A percentile compares a stretch with the other conserved stretches of the same genome.
These are phyloP conservation scores for Mortierella sp. DNA, from an alignment of 371 early-diverging fungal genomes.

Conservation along the genomic window DNA sequence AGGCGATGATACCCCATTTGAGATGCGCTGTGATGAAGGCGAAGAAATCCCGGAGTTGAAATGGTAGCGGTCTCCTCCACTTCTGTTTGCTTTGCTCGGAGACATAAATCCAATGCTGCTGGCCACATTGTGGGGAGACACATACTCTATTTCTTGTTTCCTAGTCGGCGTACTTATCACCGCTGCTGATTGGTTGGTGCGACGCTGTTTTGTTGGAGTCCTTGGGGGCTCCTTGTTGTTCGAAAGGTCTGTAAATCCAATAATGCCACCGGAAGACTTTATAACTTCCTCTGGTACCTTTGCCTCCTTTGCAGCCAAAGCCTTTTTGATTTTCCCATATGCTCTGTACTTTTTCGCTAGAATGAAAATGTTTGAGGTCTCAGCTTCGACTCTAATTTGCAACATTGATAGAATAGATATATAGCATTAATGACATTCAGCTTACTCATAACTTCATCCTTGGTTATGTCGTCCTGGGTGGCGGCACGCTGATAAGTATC, in stretches of 20 bases:
- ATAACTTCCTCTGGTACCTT: neutral
- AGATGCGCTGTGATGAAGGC: slow-evolving; percentile 17
- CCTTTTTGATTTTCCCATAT: slow-evolving; percentile 44
- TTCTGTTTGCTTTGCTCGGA: slow-evolving; percentile 16
- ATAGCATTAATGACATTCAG: too few species aligned
- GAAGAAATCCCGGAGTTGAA: slow-evolving; percentile 9
- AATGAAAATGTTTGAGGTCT: neutral
- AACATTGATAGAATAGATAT: neutral
- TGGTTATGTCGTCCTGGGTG: slow-evolving; percentile 57
- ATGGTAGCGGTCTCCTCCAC: slow-evolving; percentile 10
- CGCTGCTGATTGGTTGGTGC: slow-evolving; percentile 10
- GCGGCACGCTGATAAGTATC: slow-evolving; percentile 56
- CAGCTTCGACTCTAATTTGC: neutral
- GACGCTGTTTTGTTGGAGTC: slow-evolving; percentile 31
- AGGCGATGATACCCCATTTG: slow-evolving; percentile 15
- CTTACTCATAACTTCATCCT: slow-evolving; percentile 44
- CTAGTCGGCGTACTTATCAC: slow-evolving; percentile 28
- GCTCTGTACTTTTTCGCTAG: slow-evolving; percentile 42
- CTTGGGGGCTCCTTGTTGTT: neutral
- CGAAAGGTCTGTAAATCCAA: neutral
- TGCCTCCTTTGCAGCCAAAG: slow-evolving; percentile 26
- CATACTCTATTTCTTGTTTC: slow-evolving; percentile 41
- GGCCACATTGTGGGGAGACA: slow-evolving; percentile 35
- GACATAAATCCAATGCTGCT: slow-evolving; percentile 42
- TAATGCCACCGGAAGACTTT: neutral